A percentile compares a stretch with the other conserved stretches of the same genome.
Evolutionary conservation across 495 filamentous ascomycete genomes (phyloP).

Genomic region (Annulohypoxylon moriforme): DNA sequence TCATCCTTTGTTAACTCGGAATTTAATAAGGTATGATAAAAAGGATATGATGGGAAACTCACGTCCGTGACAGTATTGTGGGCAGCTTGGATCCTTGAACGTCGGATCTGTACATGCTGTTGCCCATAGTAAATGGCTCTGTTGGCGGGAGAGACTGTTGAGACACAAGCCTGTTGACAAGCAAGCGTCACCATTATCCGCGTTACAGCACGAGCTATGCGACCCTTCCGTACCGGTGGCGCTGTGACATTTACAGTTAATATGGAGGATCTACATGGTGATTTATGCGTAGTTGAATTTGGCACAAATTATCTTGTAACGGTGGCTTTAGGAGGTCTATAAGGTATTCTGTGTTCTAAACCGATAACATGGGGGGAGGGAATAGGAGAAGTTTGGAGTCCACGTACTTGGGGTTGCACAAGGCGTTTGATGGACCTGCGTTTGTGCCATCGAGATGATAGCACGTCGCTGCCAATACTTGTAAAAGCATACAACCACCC

Average conservation of each 20-base stretch:
- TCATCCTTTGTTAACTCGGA: background rate
- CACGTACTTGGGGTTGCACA: constrained; percentile 34
- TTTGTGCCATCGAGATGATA: constrained; percentile 34
- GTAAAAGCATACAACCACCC: constrained; percentile 19
- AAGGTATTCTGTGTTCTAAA: too few relatives aligned
- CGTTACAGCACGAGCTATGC: constrained; percentile 49
- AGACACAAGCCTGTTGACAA: constrained; percentile 49
- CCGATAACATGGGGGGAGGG: background rate
- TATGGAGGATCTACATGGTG: background rate
- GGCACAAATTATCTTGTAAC: too few relatives aligned
- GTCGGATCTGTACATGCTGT: constrained; percentile 49
- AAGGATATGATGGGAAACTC: constrained; percentile 18
- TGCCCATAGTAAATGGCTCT: constrained; percentile 47
- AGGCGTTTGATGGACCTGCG: constrained; percentile 26
- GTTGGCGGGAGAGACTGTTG: constrained; percentile 39
- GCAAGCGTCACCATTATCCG: constrained; percentile 46
- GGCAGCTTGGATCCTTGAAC: constrained; percentile 47
- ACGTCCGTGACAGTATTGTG: constrained; percentile 47
- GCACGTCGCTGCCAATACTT: constrained; percentile 28
- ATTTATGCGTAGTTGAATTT: too few relatives aligned
- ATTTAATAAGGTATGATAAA: background rate
- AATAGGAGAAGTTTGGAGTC: background rate
- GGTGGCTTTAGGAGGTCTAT: too few relatives aligned
- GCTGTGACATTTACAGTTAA: background rate
- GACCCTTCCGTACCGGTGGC: constrained; percentile 44